Base-by-base conservation (phyloP, 2,329 filamentous ascomycete species). In the Fusarium torreyae region DNA sequence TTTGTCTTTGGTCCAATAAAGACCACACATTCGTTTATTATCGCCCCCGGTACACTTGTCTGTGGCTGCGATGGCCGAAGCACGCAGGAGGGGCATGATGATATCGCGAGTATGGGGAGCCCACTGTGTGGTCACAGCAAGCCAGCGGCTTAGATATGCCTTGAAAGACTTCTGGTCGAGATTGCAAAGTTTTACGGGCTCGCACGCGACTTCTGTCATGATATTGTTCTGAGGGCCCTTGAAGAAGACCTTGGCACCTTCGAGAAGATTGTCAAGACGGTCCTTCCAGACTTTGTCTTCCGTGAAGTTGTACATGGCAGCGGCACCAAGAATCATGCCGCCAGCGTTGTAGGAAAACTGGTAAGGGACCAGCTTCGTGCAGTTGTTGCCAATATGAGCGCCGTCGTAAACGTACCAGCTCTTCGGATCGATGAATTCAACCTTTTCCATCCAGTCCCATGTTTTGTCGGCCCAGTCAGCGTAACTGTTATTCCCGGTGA, bases 401-500 rank as follows among this genome's bases (percentile, higher is more conserved):
- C 91, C 91, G 70, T 91, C 91, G 69, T 85, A 91, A 18, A 92
- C 82, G 48, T 86, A 83, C 76, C 87, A 92, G 5, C 85, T 81
- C 8, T 85, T 76, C 10, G 63, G 52, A 73, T 88, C 84, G 63
- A 93, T 86, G 54, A 93, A 85, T 1, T 87, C 82, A 45, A 89
- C 81, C 8, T 74, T 76, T 5, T 78, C 76, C 78, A 89, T 89
- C 91, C 91, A 93, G 50, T 92, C 84, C 82, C 92, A 97, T 1
- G 88, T 87, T 70, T 82, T 89, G 20, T 89, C 87, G 0, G 93
- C 93, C 93, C 92, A 96, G 7, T 93, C 87, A 2, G 88, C 85
- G 76, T 97, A 97, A 0, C 92, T 92, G 40, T 84, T 75, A 73
- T 97, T 95, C 17, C 89, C 88, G 0, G 94, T 97, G 77, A 94